Percentiles rank a stretch among this genome's conserved stretches.
phyloP scores from a whole-genome alignment of 1,284 basidiomycete species.

The Takashimella koratensis region DNA sequence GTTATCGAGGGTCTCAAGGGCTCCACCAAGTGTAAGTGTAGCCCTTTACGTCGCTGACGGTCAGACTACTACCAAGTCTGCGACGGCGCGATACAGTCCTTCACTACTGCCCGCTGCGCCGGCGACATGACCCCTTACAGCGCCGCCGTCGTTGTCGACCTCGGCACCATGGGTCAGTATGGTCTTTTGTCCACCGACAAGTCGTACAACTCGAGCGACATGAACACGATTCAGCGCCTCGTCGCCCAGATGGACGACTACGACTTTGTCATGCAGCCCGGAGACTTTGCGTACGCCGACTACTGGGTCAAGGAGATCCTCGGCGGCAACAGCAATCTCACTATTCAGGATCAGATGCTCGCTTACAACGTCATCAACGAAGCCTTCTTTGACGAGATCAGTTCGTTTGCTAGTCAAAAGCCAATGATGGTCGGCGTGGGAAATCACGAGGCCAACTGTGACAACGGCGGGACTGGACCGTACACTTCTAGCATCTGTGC shows the following conservation, averaged over 20 bases:
- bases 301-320: conserved; percentile 2
- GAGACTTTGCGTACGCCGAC: conserved; percentile 10
- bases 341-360: no score
- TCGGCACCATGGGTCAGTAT: no score
- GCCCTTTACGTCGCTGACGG: no score
- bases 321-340: conserved; percentile 12
- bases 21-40: no score
- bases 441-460: conserved; percentile 21
- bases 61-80: conserved; percentile 17
- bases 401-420: conserved; percentile 6
- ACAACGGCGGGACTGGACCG: conserved; percentile 6
- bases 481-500: conserved; percentile 19
- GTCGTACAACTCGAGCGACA: conserved; percentile 10
- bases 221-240: conserved; percentile 26
- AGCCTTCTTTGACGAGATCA: conserved; percentile 5
- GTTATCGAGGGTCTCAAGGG: no score
- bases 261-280: conserved; percentile 18
- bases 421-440: conserved; percentile 23
- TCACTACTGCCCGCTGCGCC: conserved; percentile 16
- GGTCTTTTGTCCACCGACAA: conserved; percentile 7
- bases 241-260: conserved; percentile 14
- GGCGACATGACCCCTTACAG: conserved; percentile 22
- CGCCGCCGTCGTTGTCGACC: conserved; percentile 14
- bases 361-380: conserved; percentile 5
- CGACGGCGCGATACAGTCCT: conserved; percentile 5